Evolutionary conservation across 257 asterid species (phyloP).

Genomic region (Nicotiana obtusifolia): DNA sequence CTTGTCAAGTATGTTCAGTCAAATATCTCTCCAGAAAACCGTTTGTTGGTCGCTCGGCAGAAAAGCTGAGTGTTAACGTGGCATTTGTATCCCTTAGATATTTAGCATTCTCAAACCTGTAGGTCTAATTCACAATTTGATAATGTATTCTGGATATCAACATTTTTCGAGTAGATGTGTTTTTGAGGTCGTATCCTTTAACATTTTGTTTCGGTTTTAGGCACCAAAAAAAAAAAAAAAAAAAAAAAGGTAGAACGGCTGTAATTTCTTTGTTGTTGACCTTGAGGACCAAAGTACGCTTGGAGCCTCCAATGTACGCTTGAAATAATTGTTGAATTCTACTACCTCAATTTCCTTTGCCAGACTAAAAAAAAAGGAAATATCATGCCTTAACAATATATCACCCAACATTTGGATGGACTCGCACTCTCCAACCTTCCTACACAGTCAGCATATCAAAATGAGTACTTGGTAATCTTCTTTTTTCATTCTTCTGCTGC

Average conservation of each 20-base stretch:
- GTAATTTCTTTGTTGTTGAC: not conserved
- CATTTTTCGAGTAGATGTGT: not conserved
- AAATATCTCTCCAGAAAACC: slow-evolving; percentile 80
- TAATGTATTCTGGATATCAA: not conserved
- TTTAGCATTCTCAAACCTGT: not conserved
- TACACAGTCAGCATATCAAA: not conserved
- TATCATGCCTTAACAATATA: not conserved
- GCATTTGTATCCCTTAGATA: not conserved
- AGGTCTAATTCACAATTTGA: not conserved
- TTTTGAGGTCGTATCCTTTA: not conserved
- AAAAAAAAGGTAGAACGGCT: not conserved
- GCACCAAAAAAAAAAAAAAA: not conserved
- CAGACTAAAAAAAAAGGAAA: not conserved
- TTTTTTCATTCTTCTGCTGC: not conserved
- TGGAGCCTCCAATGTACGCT: not conserved
- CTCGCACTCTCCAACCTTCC: not conserved
- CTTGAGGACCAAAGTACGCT: not conserved
- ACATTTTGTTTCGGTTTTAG: not conserved
- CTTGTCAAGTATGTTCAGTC: slow-evolving; percentile 72
- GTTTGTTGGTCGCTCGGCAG: slow-evolving; percentile 54
- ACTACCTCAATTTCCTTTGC: not conserved
- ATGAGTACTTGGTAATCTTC: not conserved
- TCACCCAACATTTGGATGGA: too few species aligned
- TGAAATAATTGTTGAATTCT: too few species aligned
- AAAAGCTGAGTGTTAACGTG: not conserved